Evolutionary conservation across 2,329 filamentous ascomycete species (phyloP).

Genomic region (Colletotrichum costaricense): DNA sequence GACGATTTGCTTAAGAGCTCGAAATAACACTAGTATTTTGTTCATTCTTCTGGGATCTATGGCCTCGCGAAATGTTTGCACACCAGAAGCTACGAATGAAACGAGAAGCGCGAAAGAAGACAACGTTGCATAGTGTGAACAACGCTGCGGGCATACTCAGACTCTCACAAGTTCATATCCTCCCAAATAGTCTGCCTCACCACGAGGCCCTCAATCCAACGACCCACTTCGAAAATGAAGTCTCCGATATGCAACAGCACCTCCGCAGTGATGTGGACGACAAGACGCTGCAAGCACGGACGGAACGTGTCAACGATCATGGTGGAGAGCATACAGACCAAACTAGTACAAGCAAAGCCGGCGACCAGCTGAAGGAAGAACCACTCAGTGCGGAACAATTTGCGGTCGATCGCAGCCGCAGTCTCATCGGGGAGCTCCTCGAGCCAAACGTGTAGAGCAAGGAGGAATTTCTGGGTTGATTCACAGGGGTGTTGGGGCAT

Average conservation of each 20-base stretch:
- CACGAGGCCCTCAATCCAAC: not conserved
- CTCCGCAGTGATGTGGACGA: not conserved
- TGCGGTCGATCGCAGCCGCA: not conserved
- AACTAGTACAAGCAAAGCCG: constrained; percentile 33
- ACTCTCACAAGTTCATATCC: not conserved
- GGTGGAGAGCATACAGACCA: constrained; percentile 37
- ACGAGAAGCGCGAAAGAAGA: not conserved
- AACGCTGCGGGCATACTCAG: not conserved
- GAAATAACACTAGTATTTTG: not conserved
- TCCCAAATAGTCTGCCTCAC: constrained; percentile 1
- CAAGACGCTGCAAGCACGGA: not conserved
- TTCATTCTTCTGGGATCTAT: not conserved
- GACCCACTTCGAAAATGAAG: not conserved
- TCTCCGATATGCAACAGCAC: not conserved
- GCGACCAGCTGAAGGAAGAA: not conserved
- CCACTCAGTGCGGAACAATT: not conserved
- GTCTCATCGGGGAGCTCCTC: not conserved
- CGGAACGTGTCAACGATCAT: constrained; percentile 15
- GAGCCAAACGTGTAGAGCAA: not conserved
- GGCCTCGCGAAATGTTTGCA: not conserved
- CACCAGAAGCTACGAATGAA: not conserved
- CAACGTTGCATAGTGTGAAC: too few relatives aligned
- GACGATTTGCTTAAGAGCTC: not conserved
- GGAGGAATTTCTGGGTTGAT: not conserved
- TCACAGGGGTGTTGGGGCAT: not conserved